Evolutionary conservation across 1,284 basidiomycete species (phyloP).

Genomic region (Heterobasidion occidentale): DNA sequence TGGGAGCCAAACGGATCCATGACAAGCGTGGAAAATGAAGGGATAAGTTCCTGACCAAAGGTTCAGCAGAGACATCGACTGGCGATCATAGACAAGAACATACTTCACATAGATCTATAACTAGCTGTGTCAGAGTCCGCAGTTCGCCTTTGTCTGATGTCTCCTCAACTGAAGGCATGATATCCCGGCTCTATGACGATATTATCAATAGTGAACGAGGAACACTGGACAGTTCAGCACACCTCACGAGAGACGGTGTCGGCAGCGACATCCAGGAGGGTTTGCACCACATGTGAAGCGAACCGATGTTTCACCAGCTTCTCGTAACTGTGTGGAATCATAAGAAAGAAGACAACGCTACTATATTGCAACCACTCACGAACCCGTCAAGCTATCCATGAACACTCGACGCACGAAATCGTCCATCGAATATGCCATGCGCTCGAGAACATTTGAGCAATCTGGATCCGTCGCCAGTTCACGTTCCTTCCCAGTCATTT

Average conservation of each 20-base stretch:
- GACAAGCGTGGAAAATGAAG: constrained; percentile 55
- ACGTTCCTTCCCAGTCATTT: constrained; percentile 82
- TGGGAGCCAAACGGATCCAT: constrained; percentile 86
- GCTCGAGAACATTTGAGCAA: constrained; percentile 81
- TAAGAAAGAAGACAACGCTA: constrained; percentile 1
- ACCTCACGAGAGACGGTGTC: constrained; percentile 82
- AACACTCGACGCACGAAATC: constrained; percentile 88
- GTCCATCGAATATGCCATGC: constrained; percentile 87
- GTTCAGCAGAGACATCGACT: neutral
- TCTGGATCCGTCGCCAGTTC: constrained; percentile 89
- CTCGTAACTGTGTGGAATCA: constrained; percentile 43
- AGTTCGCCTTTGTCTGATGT: constrained; percentile 56
- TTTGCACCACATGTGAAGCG: constrained; percentile 91
- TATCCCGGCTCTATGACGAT: constrained; percentile 50
- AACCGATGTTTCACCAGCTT: constrained; percentile 73
- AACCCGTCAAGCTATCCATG: constrained; percentile 76
- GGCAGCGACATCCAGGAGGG: constrained; percentile 66
- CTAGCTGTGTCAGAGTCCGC: constrained; percentile 62
- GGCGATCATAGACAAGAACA: constrained; percentile 14
- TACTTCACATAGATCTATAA: constrained; percentile 62
- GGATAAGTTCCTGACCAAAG: constrained; percentile 56
- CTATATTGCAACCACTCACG: constrained; percentile 46
- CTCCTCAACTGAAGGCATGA: constrained; percentile 46
- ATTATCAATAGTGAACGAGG: neutral
- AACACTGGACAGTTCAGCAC: constrained; percentile 9